Conservation (phyloP, 768 basidiomycete species). For the Phlegmacium glaucopus region DNA sequence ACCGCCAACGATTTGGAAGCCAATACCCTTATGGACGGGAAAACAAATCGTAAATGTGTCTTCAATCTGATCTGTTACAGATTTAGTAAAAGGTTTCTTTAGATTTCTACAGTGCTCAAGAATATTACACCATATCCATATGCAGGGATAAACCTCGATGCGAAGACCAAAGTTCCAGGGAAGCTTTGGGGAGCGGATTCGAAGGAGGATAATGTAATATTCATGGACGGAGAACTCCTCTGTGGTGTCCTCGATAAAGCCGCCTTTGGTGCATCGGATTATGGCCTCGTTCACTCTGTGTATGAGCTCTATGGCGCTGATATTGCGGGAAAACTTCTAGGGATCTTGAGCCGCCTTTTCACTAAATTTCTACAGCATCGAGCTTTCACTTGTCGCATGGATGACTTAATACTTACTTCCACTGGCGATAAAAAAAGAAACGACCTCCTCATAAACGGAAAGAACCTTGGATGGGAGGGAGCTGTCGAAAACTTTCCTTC, state of each 20-base stretch:
- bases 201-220: slow-evolving; percentile 80
- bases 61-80: neutral
- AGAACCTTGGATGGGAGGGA: slow-evolving; percentile 76
- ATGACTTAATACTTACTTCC: slow-evolving; percentile 88
- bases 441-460: slow-evolving; percentile 62
- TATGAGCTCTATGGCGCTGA: slow-evolving; percentile 94
- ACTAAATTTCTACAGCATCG: slow-evolving; percentile 97
- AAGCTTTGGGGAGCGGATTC: slow-evolving; percentile 81
- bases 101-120: slow-evolving; percentile 92
- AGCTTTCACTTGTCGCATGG: slow-evolving; percentile 98
- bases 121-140: slow-evolving; percentile 85
- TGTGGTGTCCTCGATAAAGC: slow-evolving; percentile 96
- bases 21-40: slow-evolving; percentile 91
- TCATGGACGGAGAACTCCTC: slow-evolving; percentile 91
- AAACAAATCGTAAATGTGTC: slow-evolving; percentile 81
- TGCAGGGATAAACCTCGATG: slow-evolving; percentile 79
- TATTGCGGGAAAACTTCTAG: slow-evolving; percentile 85
- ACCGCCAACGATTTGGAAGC: slow-evolving; percentile 92
- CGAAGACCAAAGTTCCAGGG: slow-evolving; percentile 88
- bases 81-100: slow-evolving; percentile 4
- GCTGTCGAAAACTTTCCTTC: slow-evolving; percentile 92
- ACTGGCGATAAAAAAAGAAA: slow-evolving; percentile 71
- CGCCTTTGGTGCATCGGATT: slow-evolving; percentile 94
- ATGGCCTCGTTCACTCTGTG: slow-evolving; percentile 94
- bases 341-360: slow-evolving; percentile 89